A percentile compares a stretch with the other conserved stretches of the same genome.
Evolutionary conservation across 2,329 filamentous ascomycete species (phyloP).

Genomic region (Thelonectria olida): DNA sequence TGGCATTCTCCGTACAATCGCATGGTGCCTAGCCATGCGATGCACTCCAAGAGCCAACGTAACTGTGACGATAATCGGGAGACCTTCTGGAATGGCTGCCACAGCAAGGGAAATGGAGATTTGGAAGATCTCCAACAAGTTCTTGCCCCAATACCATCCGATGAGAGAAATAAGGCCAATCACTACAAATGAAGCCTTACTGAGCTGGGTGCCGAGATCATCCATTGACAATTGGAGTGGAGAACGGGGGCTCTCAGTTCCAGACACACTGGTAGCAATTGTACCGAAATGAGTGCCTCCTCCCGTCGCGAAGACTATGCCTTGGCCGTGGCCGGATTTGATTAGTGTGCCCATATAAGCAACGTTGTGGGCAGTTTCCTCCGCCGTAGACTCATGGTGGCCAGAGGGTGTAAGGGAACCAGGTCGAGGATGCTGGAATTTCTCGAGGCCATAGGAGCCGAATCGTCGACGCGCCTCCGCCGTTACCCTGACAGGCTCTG

Average conservation of each 20-base stretch:
- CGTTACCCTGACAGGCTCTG: slow-evolving; percentile 86
- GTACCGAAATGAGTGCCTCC: slow-evolving; percentile 94
- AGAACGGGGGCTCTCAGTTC: slow-evolving; percentile 94
- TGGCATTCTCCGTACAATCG: slow-evolving; percentile 93
- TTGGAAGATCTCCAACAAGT: slow-evolving; percentile 92
- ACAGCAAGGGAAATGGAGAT: slow-evolving; percentile 97
- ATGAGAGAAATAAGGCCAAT: slow-evolving; percentile 93
- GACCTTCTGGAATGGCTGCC: slow-evolving; percentile 92
- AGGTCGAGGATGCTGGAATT: slow-evolving; percentile 42
- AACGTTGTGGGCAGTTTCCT: slow-evolving; percentile 84
- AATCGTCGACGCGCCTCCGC: slow-evolving; percentile 62
- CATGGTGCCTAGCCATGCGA: slow-evolving; percentile 93
- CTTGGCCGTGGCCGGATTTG: slow-evolving; percentile 92
- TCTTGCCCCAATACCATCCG: slow-evolving; percentile 89
- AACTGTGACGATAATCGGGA: slow-evolving; percentile 98
- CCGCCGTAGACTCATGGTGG: slow-evolving; percentile 64
- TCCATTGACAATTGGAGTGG: slow-evolving; percentile 97
- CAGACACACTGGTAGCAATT: slow-evolving; percentile 91
- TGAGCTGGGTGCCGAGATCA: slow-evolving; percentile 92
- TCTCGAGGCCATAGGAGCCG: slow-evolving; percentile 40
- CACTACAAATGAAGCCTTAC: slow-evolving; percentile 94
- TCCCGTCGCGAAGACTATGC: slow-evolving; percentile 96
- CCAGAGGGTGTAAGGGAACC: slow-evolving; percentile 56
- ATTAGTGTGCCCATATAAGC: slow-evolving; percentile 98
- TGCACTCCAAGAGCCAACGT: slow-evolving; percentile 94